These are phyloP conservation scores for Gyromitra esculenta DNA, from an alignment of 2,329 filamentous ascomycete species.

Conservation along the genomic window DNA sequence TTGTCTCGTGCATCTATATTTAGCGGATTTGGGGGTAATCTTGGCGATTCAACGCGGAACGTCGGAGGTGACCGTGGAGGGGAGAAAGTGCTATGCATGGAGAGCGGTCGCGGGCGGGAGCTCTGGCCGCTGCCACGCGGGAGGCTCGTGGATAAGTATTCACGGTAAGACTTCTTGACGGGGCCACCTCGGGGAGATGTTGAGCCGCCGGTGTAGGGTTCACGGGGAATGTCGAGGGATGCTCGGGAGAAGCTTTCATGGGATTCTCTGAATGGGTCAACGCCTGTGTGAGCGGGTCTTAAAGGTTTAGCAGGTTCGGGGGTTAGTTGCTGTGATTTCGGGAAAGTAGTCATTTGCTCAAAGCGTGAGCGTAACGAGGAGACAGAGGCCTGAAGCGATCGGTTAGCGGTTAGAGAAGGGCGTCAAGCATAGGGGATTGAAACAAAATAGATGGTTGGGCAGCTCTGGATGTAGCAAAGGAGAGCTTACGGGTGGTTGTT, in stretches of 20 bases:
- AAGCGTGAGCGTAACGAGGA: slow-evolving; percentile 83
- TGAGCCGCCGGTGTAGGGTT: slow-evolving; percentile 18
- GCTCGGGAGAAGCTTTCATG: slow-evolving; percentile 36
- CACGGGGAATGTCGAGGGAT: slow-evolving; percentile 48
- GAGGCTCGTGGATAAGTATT: slow-evolving; percentile 46
- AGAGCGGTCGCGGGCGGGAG: slow-evolving; percentile 50
- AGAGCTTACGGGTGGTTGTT: slow-evolving; percentile 47
- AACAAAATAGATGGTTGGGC: background rate
- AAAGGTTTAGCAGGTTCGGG: slow-evolving; percentile 36
- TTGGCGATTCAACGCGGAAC: slow-evolving; percentile 56
- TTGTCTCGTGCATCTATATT: slow-evolving; percentile 49
- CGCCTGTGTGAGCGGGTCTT: slow-evolving; percentile 49
- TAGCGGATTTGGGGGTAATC: slow-evolving; percentile 53
- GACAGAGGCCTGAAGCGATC: slow-evolving; percentile 73
- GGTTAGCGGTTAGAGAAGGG: slow-evolving; percentile 39
- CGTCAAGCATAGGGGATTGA: slow-evolving; percentile 14
- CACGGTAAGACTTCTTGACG: slow-evolving; percentile 35
- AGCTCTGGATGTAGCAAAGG: background rate
- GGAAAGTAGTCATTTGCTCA: slow-evolving; percentile 73
- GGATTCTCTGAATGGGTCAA: slow-evolving; percentile 45
- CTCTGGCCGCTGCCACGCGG: slow-evolving; percentile 39
- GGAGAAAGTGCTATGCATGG: slow-evolving; percentile 53
- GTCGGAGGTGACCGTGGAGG: slow-evolving; percentile 53
- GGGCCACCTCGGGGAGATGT: slow-evolving; percentile 32
- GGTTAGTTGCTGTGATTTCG: slow-evolving; percentile 18